These are phyloP conservation scores for Yamadazyma insecticola DNA, from an alignment of 805 yeast genomes.

Conservation along the genomic window DNA sequence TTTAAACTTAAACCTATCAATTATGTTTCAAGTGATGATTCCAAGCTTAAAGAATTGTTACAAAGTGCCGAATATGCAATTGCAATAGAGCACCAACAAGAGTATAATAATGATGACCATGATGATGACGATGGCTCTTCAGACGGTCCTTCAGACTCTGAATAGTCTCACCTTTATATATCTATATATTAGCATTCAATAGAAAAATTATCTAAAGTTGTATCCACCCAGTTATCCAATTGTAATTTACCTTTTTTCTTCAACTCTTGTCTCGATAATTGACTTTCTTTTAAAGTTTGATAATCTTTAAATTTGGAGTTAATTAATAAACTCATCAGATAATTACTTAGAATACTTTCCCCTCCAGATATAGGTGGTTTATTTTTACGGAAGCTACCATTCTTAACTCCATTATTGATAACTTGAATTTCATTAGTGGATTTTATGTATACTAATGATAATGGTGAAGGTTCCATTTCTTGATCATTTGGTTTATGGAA, in stretches of 20 bases:
- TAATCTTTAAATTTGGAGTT: slow-evolving; percentile 16
- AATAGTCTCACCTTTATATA: slow-evolving; percentile 5
- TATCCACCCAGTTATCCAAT: slow-evolving; percentile 45
- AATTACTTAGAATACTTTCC: slow-evolving; percentile 34
- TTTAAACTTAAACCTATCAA: slow-evolving; percentile 73
- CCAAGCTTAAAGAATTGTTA: slow-evolving; percentile 55
- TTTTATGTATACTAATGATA: slow-evolving; percentile 25
- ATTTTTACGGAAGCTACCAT: slow-evolving; percentile 49
- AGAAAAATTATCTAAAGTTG: slow-evolving; percentile 40
- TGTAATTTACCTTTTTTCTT: slow-evolving; percentile 24
- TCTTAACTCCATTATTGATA: slow-evolving; percentile 55
- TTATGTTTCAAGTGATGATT: slow-evolving; percentile 53
- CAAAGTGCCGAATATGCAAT: slow-evolving; percentile 83
- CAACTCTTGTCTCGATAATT: slow-evolving; percentile 20
- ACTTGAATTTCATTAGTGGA: slow-evolving; percentile 29
- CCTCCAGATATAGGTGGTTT: slow-evolving; percentile 42
- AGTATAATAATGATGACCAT: slow-evolving; percentile 31
- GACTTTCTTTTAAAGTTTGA: slow-evolving; percentile 23
- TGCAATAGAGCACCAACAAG: slow-evolving; percentile 29
- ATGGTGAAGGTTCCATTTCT: slow-evolving; percentile 21
- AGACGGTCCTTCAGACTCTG: slow-evolving; percentile 22
- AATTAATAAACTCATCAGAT: slow-evolving; percentile 4
- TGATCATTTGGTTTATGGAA: slow-evolving; percentile 18
- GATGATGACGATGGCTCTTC: slow-evolving; percentile 24
- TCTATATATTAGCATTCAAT: background rate